These are phyloP conservation scores for Cercis canadensis DNA, from an alignment of 306 rosid genomes.

Conservation along the genomic window DNA sequence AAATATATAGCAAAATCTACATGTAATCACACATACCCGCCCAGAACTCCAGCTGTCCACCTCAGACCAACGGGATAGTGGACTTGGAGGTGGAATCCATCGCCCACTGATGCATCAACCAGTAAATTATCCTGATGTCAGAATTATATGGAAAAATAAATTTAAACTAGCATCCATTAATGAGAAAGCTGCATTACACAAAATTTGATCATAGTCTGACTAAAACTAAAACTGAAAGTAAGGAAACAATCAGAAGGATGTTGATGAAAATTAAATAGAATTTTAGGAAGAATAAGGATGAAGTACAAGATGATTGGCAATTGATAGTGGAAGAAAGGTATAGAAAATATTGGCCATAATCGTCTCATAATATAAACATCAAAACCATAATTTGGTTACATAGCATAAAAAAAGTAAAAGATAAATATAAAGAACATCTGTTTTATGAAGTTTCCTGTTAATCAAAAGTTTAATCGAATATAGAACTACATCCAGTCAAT, in stretches of 20 bases:
- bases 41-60: slow-evolving; percentile 68
- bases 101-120: slow-evolving; percentile 98
- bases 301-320: slow-evolving; percentile 14
- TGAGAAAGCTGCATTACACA: slow-evolving; percentile 47
- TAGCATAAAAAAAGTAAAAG: not conserved
- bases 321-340: not conserved
- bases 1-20: no score
- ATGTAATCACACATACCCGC: slow-evolving; percentile 54
- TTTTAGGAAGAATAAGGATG: not conserved
- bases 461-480: not conserved
- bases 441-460: not conserved
- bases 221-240: slow-evolving; percentile 31
- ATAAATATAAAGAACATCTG: slow-evolving; percentile 18
- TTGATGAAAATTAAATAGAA: slow-evolving; percentile 21
- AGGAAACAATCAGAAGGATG: slow-evolving; percentile 27
- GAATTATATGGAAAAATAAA: slow-evolving; percentile 69
- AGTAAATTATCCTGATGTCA: slow-evolving; percentile 89
- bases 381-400: slow-evolving; percentile 8
- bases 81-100: slow-evolving; percentile 77
- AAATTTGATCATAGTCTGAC: slow-evolving; percentile 37
- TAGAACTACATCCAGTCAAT: no score
- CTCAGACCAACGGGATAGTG: slow-evolving; percentile 76
- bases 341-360: not conserved
- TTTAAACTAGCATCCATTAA: slow-evolving; percentile 56
- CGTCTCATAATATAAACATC: not conserved